phyloP scores from a whole-genome alignment of 1,284 basidiomycete genomes.

The Pisolithus thermaeus region DNA sequence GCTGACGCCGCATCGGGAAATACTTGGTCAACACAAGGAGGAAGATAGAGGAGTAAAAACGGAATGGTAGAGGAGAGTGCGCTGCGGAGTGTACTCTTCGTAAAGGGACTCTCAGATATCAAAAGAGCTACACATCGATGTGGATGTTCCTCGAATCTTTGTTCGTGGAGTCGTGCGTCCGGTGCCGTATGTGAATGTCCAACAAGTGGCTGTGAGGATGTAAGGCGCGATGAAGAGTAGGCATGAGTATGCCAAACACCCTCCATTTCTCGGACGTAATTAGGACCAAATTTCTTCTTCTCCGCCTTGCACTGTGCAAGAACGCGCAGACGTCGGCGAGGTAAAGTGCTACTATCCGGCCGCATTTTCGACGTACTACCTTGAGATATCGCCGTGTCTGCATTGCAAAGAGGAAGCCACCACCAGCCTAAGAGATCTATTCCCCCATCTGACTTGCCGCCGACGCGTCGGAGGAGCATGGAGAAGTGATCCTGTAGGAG shows the following conservation, averaged over 20 bases:
- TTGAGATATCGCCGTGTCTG: not conserved
- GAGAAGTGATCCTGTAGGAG: conserved; percentile 63
- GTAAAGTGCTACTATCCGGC: conserved; percentile 16
- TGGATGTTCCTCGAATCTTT: not conserved
- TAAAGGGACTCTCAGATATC: conserved; percentile 74
- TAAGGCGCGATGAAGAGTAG: not conserved
- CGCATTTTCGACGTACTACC: conserved; percentile 4
- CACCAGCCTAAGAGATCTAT: conserved; percentile 91
- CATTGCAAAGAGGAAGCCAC: conserved; percentile 58
- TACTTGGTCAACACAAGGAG: too few species aligned
- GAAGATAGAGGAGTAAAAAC: conserved; percentile 72
- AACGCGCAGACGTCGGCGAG: conserved; percentile 56
- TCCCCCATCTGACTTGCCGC: conserved; percentile 80
- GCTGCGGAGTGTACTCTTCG: conserved; percentile 57
- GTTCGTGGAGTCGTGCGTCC: not conserved
- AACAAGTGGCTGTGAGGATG: not conserved
- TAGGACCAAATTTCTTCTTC: conserved; percentile 70
- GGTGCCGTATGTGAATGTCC: not conserved
- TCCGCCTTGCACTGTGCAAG: conserved; percentile 90
- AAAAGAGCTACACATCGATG: conserved; percentile 52
- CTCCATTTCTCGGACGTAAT: conserved; percentile 82
- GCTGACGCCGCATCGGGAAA: not conserved
- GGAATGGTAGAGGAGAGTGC: conserved; percentile 70
- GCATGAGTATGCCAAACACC: conserved; percentile 54
- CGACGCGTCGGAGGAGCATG: conserved; percentile 75